Evolutionary conservation across 73 alveolate genomes (phyloP), one percentile per base, ranked within the genome.

Genomic region (Tetrahymena borealis): DNA sequence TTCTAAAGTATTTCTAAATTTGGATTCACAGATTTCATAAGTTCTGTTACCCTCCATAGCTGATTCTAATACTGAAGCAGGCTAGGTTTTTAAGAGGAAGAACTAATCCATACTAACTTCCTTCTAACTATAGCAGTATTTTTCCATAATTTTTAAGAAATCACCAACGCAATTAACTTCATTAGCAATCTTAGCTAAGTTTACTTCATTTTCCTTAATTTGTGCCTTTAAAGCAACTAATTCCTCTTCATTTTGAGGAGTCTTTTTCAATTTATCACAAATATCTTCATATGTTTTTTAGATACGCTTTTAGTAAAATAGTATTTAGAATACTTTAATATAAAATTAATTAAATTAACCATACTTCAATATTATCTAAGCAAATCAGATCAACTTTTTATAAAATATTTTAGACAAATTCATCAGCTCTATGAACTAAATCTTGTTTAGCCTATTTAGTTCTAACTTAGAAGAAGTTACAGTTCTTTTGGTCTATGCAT

Each of bases 11-110:
- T 93, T 92, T 90, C 90, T 93, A 7, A 93, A 93, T 78, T 93
- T 93, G 24, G 78, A 93, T 43, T 93, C 95, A 18, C 79, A 85
- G 1, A 39, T 32, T 38, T 93, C 78, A 13, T 91, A 91, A 20
- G 90, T 93, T 85, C 95, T 85, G n/a, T 78, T 79, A 0, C 95
- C 95, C 35, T 93, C 95, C 60, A 93, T 93, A 11, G 91, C 95
- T 18, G 90, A 41, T 38, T 93, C 91, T 32, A 79, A 79, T n/a
- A 93, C 91, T 78, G 90, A 90, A 0, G 93, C 79, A 12, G 95
- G 95, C 16, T 32, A 79, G 13, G 78, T 40, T n/a, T 93, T 41
- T 43, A 93, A 93, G n/a, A 40, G 24, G 91, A 91, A 93, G 91
- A 85, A 93, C 39, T 85, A 43, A 15, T 85, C 39, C 6, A 40